Evolutionary conservation across 441 rosid genomes (phyloP), one percentile per base, ranked within the genome.

Genomic region (Adansonia gregorii): DNA sequence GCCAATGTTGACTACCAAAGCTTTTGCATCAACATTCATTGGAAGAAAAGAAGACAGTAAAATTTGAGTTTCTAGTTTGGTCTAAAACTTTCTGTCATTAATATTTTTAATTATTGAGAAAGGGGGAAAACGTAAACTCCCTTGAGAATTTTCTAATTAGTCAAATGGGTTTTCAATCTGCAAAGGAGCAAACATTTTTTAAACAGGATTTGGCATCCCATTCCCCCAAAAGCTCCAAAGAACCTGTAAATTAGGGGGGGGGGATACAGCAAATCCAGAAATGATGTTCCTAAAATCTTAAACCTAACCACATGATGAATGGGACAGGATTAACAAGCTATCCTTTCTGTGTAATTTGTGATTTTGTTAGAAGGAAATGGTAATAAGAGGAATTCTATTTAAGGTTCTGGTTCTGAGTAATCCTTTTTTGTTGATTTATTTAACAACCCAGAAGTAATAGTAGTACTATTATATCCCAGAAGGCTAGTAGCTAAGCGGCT

Each of bases 21-120:
- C 58, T 22, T 48, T 69, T 24, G 35, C 70, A n/a, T 39, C 41
- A 6, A 55, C 7, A 22, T 68, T 12, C n/a, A 11, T 46, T 31
- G 12, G 7, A 45, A 45, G 8, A 45, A 45, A 43, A 43, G 27
- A 27, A 12, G 2, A 0, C 67, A 61, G 5, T 61, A 11, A 61
- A 9, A 67, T 43, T 71, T 48, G 58, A 68, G 12, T 22, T 68
- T 48, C 41, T 48, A 68, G 10, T 20, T 65, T 67, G 55, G 15
- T 45, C 35, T 10, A 67, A 67, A 67, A 19, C 35, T 67, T 67
- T 46, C 8, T 19, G 8, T 46, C 27, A 17, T 67, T 45, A 19
- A 67, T 67, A 9, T 43, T 10, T 19, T 67, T 45, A 39, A 67
- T 45, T 20, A 10, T 43, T 19, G 52, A 35, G 9, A 15, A 9